These are phyloP conservation scores for Puccinia brachypodii DNA, from an alignment of 1,284 basidiomycete genomes.

Conservation along the genomic window DNA sequence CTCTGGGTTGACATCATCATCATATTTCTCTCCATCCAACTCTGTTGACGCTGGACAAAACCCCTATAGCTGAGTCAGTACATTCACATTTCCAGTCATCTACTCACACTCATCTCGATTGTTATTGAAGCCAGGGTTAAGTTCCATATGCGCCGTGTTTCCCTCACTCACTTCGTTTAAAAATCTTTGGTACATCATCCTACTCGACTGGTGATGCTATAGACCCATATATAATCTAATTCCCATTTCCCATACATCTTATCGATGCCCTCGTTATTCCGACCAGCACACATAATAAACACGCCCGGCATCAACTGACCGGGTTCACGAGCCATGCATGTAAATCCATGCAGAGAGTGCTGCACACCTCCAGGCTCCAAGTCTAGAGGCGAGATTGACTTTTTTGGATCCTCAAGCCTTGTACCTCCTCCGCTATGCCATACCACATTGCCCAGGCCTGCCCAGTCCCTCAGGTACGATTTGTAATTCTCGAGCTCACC, in stretches of 20 bases:
- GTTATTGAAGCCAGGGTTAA: too few species aligned
- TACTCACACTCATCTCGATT: too few species aligned
- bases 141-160: neutral
- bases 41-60: neutral
- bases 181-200: neutral
- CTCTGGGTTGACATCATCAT: neutral
- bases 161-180: neutral
- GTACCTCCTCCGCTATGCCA: neutral
- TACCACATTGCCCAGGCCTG: neutral
- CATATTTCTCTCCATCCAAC: too few species aligned
- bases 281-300: neutral
- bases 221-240: neutral
- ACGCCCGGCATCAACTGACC: neutral
- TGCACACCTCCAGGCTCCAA: too few species aligned
- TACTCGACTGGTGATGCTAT: neutral
- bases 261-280: neutral
- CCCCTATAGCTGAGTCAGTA: neutral
- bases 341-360: neutral
- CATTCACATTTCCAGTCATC: neutral
- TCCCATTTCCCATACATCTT: neutral
- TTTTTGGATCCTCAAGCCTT: slow-evolving; percentile 12
- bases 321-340: neutral
- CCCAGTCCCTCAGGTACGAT: neutral
- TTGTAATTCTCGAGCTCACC: neutral
- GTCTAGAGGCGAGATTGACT: neutral